phyloP scores from a whole-genome alignment of 169 alveolate genomes.

The Pseudocohnilembus persalinus region DNA sequence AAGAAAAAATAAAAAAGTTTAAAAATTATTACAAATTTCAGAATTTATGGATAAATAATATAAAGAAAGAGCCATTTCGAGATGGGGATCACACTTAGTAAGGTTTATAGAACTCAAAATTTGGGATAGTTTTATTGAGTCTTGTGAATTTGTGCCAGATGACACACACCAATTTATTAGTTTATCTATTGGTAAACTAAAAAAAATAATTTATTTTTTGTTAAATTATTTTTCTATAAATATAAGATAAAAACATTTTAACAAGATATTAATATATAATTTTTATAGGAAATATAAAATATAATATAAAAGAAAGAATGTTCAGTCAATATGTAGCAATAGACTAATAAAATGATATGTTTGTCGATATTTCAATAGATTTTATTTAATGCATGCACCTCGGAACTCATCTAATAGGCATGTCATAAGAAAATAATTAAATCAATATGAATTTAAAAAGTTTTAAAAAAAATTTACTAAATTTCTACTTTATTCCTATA shows the following conservation, averaged over 20 bases:
- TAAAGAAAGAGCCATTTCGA: background rate
- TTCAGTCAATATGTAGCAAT: background rate
- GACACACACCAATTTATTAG: background rate
- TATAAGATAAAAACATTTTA: background rate
- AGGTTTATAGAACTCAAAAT: conserved; percentile 10
- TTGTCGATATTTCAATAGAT: background rate
- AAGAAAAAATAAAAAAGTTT: background rate
- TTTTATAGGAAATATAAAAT: conserved; percentile 1
- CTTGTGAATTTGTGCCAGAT: conserved; percentile 13
- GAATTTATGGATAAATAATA: background rate
- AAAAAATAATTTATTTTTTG: background rate
- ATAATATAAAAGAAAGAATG: conserved; percentile 2
- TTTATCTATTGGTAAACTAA: conserved; percentile 6
- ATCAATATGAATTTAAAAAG: background rate
- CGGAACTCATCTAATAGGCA: too few relatives aligned
- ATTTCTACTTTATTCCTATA: conserved; percentile 15
- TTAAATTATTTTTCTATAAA: conserved; percentile 1
- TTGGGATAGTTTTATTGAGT: conserved; percentile 11
- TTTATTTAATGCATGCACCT: background rate
- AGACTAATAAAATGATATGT: background rate
- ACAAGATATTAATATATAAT: background rate
- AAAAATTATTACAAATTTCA: background rate
- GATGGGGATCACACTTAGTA: background rate
- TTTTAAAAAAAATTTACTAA: background rate
- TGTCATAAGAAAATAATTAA: background rate